Evolutionary conservation across 1,284 basidiomycete species (phyloP).

Genomic region (Ganoderma lingzhi): DNA sequence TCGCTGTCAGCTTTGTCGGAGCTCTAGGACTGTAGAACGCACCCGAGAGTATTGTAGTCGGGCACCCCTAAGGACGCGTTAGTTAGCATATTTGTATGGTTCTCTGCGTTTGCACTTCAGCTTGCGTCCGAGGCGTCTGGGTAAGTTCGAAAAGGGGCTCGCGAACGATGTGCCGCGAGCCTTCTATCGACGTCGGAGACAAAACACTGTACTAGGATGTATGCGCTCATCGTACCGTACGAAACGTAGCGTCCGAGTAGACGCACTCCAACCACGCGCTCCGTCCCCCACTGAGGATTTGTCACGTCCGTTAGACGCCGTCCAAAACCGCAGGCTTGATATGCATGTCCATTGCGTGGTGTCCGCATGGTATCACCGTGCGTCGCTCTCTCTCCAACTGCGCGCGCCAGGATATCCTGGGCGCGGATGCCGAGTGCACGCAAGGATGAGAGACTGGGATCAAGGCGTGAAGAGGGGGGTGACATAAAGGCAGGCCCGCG

Average conservation of each 20-base stretch:
- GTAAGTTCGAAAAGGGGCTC: too few species aligned
- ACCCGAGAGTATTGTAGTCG: neutral
- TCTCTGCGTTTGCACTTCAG: neutral
- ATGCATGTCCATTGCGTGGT: neutral
- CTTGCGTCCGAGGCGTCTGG: neutral
- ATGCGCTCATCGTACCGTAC: neutral
- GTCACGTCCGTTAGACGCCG: conserved; percentile 22
- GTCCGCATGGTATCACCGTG: conserved; percentile 5
- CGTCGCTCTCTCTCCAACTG: neutral
- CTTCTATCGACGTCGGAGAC: neutral
- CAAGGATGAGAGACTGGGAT: neutral
- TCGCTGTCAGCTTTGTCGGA: neutral
- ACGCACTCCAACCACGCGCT: conserved; percentile 16
- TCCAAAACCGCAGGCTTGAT: neutral
- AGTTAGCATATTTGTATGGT: neutral
- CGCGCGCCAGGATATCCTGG: neutral
- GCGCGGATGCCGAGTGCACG: neutral
- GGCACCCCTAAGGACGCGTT: neutral
- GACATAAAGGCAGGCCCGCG: neutral
- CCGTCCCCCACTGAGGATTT: conserved; percentile 18
- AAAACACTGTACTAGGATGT: neutral
- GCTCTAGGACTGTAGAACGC: neutral
- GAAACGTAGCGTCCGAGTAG: neutral
- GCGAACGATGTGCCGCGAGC: neutral
- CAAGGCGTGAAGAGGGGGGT: neutral